Base-by-base conservation (phyloP, 148 eudicot species). In the Chenopodium album region DNA sequence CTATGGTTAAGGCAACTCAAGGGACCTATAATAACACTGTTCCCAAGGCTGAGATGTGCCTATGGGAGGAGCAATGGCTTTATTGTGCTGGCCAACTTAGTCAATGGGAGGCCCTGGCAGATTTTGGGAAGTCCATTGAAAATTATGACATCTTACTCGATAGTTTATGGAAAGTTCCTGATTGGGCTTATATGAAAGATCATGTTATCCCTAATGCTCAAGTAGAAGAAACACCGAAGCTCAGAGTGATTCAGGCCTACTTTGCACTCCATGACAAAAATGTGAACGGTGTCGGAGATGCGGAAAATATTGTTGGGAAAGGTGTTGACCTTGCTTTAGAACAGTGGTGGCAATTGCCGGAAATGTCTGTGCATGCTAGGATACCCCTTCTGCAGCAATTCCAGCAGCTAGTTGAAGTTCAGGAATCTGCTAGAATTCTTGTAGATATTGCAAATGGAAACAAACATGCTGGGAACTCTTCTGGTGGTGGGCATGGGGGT, bases 261-360 rank as follows among this genome's bases (percentile, higher is more conserved):
- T 94, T 94, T 90, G 83, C 99, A 44, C 98, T 97, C 77, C 99
- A 97, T 87, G 98, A 97, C 69, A 97, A 90, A 84, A 92, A 92
- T 85, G 86, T 90, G 7, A 89, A 77, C 80, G 99, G 97, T 71
- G 94, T 97, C 31, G 91, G 86, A 28, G 98, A 97, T 79, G 99
- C 95, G 52, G 98, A 97, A 89, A 97, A 84, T 82, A 84, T 92
- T 75, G 98, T 94, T 65, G 94, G 91, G 23, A 94, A 97, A 86
- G 98, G 97, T 78, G 98, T 94, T 80, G 95, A 92, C 80, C 93
- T 90, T 79, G 99, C 97, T 84, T 85, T 97, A 81, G 99, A 97
- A 82, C 97, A 94, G 80, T 97, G 99, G 99, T 97, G 99, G 99
- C 99, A 97, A 76, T 85, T 97, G 85, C 99, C 99, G 83, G 99